Evolutionary conservation across 2,329 filamentous ascomycete species (phyloP), one percentile per base, ranked within the genome.

Genomic region (Bipolaris cookei): DNA sequence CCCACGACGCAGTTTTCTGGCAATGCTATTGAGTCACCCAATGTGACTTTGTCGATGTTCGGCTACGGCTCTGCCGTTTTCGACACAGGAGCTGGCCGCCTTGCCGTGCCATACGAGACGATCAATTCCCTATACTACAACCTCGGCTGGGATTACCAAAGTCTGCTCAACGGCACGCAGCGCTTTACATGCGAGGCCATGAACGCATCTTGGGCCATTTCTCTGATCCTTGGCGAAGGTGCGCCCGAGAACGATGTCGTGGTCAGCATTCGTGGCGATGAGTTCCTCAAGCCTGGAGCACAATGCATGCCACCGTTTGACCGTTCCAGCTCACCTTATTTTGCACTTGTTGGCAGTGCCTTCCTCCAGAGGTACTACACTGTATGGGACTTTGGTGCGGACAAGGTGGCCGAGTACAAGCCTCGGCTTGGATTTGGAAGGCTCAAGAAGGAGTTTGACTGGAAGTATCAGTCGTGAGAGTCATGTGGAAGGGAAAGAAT

Each of bases 381-480:
- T 6, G 45, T 67, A 6, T 62, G 42, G 8, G 65, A 66, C 21
- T 67, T 66, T 45, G 63, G 65, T 0, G 58, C 51, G 3, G 34
- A 50, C 8, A 56, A 57, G 47, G 61, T 65, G 4, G 57, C 50
- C 3, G 45, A 61, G 0, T 67, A 67, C 11, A 35, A 50, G 50
- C 65, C 65, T 4, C 51, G 32, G 16, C 47, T 66, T 18, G 65
- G 63, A 1, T 67, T 67, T 42, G 65, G 63, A 14, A 54, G 43
- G 45, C 38, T 67, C 49, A 67, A 67, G 58, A 61, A 57, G 44
- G 56, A 66, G 58, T 66, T 58, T 14, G 63, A 64, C 42, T 67
- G 23, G 34, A 10, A 52, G 21, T 47, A 56, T 7, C 35, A 42
- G 3, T 42, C 39, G 14, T 42, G 21, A 25, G 13, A 3, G n/a